phyloP scores from a whole-genome alignment of 345 rosid species.

The Mangifera indica region DNA sequence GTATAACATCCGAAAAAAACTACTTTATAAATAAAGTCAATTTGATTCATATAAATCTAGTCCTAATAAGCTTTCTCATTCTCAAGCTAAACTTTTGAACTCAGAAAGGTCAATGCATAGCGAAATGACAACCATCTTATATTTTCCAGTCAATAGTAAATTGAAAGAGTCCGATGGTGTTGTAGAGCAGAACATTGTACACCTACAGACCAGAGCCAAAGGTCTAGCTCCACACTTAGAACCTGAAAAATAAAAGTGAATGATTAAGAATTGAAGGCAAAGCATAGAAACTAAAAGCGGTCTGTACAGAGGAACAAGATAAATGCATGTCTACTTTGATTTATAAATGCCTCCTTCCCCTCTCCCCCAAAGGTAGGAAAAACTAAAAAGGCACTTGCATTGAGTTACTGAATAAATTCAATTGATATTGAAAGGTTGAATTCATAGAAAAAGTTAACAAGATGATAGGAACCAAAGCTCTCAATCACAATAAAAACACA shows the following conservation, averaged over 20 bases:
- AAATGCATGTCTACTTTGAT: not conserved
- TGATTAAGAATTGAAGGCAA: conserved; percentile 4
- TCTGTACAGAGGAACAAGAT: not conserved
- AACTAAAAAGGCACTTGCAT: not conserved
- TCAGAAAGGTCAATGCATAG: not conserved
- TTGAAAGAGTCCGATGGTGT: conserved; percentile 68
- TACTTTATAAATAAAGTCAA: not conserved
- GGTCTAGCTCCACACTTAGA: conserved; percentile 71
- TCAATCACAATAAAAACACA: too few relatives aligned
- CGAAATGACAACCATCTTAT: conserved; percentile 6
- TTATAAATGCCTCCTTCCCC: not conserved
- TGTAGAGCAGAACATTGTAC: conserved; percentile 51
- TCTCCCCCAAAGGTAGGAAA: not conserved
- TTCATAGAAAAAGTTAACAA: not conserved
- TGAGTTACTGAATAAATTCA: not conserved
- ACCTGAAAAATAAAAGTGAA: conserved; percentile 44
- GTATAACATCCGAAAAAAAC: not conserved
- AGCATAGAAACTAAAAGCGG: not conserved
- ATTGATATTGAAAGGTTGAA: not conserved
- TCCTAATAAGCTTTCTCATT: too few relatives aligned
- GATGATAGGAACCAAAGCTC: too few relatives aligned
- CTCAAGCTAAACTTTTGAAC: not conserved
- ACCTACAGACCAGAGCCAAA: conserved; percentile 83
- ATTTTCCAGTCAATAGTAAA: conserved; percentile 47
- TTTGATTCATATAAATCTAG: not conserved